Base-by-base conservation (phyloP, 768 basidiomycete species). In the Mycena galericulata region DNA sequence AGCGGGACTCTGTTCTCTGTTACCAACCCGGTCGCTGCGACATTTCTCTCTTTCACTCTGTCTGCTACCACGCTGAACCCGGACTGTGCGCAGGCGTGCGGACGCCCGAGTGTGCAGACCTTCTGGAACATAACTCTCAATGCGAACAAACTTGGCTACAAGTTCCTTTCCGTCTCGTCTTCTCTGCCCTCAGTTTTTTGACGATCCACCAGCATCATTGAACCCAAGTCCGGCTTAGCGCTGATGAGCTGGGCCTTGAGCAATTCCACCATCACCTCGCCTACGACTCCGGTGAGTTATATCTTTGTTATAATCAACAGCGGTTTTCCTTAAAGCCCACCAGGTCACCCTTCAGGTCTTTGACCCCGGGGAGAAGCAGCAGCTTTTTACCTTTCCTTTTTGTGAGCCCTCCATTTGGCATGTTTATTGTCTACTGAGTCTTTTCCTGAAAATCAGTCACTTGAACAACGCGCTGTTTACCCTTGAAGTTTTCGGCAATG, bases 201-300 rank as follows among this genome's bases (percentile, higher is more conserved):
- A 14, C 1, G 24, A 8, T 20, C 18, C 7, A 12, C n/a, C 34
- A 63, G 62, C 29, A 63, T 63, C 47, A 63, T 54, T n/a, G 50
- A 63, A 15, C 29, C 53, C n/a, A 54, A 3, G 5, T 63, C 62
- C 18, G 9, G 34, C 0, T 47, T 45, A n/a, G 62, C 51, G 4
- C 17, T 63, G 8, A 54, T 27, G 51, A 63, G 62, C 26, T 63
- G 62, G 62, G 34, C 50, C 9, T 11, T 20, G n/a, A 55, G 51
- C 50, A 55, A n/a, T 63, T 55, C 62, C 1, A 18, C 51, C n/a
- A 36, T 17, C 18, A 20, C 34, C 24, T 14, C 9, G 17, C 30
- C 7, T n/a, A 45, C 62, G 29, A 45, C 51, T 24, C 62, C 62
- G 4, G 62, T 63, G 41, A 4, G 51, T 36, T 22, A 12, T 38